Conservation (phyloP, 768 basidiomycete genomes). For the Auricularia sp. region DNA sequence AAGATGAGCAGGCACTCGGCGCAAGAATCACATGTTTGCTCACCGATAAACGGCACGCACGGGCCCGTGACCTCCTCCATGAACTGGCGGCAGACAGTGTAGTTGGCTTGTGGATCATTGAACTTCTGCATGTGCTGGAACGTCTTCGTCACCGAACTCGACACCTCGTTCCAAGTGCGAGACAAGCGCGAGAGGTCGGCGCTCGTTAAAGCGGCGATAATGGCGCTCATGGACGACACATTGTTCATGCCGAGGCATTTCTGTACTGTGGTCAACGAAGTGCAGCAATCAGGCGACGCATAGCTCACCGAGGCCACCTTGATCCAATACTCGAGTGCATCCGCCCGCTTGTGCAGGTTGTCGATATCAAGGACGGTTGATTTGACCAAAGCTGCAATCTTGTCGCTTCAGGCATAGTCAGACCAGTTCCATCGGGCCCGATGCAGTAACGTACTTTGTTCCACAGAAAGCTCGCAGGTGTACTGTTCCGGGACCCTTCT, state of each 20-base stretch:
- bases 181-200: constrained; percentile 2
- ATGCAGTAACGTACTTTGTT: constrained; percentile 14
- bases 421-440: constrained; percentile 5
- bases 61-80: constrained; percentile 30
- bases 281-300: not conserved
- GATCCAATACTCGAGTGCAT: constrained; percentile 64
- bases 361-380: constrained; percentile 46
- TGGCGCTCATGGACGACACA: constrained; percentile 57
- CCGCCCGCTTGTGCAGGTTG: constrained; percentile 41
- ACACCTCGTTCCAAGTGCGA: constrained; percentile 3
- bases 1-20: not conserved
- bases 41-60: constrained; percentile 54
- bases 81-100: constrained; percentile 45
- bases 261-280: constrained; percentile 27
- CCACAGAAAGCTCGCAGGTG: constrained; percentile 27
- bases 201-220: constrained; percentile 53
- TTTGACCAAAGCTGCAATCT: constrained; percentile 60
- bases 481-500: constrained; percentile 28
- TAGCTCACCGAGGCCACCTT: constrained; percentile 63
- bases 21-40: not conserved
- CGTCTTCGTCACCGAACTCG: not conserved
- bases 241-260: constrained; percentile 58
- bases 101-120: constrained; percentile 51
- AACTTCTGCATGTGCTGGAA: constrained; percentile 30
- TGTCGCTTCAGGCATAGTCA: constrained; percentile 47